Base-by-base conservation (phyloP, 2,329 filamentous ascomycete genomes). In the Fusarium chaquense region DNA sequence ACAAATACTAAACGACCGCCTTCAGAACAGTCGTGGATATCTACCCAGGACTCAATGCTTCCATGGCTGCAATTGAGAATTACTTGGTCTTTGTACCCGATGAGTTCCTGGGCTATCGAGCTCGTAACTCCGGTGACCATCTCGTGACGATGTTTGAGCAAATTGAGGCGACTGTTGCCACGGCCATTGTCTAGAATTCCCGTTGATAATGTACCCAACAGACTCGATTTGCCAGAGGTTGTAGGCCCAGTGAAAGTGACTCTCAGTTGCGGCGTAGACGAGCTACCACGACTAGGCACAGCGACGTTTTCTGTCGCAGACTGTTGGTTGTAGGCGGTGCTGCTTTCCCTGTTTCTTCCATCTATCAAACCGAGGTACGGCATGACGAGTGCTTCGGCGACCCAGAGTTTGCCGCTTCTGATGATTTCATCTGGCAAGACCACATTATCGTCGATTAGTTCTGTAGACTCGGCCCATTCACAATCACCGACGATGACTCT, bases 121-220 rank as follows among this genome's bases (percentile, higher is more conserved):
- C 94, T 98, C 2, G 96, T 99, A 67, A 97, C 86, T 1, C 96
- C 96, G 4, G 95, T 97, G 5, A 87, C 91, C 60, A 98, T 92
- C 78, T 99, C 96, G 77, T 99, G 96, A 13, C 93, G 90, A 79
- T 99, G 96, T 77, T 94, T 97, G 32, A 99, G 83, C 52, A 98
- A 85, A 74, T 93, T 95, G 28, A 98, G 84, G 55, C 96, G 89
- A 76, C 93, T 97, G 77, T 94, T 96, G 1, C 96, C 96, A 67
- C 94, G 87, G 0, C 95, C 95, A 78, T 98, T 98, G 77, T 99
- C 96, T 20, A 97, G 83, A 2, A 90, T 91, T 3, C 94, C 94
- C 0, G 93, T 97, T 0, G 93, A 95, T 28, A 99, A 81, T 0
- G 93, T 97, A 0, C 96, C 96, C 1, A 99, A 81, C 24, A 99